Evolutionary conservation across 139 green algal genomes (phyloP).

Genomic region (Coelastrella sp.): DNA sequence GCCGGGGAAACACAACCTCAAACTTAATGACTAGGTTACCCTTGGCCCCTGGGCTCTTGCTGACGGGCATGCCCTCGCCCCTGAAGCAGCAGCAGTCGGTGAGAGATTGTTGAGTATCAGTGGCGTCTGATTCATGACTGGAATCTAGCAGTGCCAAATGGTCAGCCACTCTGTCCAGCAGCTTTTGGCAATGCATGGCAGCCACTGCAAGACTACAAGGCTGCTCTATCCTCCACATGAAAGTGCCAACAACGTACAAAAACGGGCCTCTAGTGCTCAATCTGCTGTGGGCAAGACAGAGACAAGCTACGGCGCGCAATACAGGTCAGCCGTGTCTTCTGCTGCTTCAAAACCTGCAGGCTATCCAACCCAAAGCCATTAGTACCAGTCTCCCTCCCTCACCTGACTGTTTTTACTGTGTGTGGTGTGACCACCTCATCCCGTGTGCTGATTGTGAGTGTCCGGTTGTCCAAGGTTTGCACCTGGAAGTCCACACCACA

Average conservation of each 20-base stretch:
- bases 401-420: conserved; percentile 57
- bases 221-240: background rate
- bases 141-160: too few relatives aligned
- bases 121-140: background rate
- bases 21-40: conserved; percentile 88
- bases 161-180: too few relatives aligned
- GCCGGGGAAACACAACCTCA: conserved; percentile 74
- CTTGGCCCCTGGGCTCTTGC: conserved; percentile 67
- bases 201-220: background rate
- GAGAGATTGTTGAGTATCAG: background rate
- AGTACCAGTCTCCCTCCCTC: background rate
- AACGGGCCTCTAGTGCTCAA: too few relatives aligned
- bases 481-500: conserved; percentile 58
- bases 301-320: too few relatives aligned
- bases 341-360: background rate
- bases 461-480: conserved; percentile 72
- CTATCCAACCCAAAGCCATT: background rate
- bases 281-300: background rate
- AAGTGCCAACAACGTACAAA: background rate
- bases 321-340: too few relatives aligned
- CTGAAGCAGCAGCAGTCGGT: conserved; percentile 41
- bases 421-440: conserved; percentile 59
- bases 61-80: conserved; percentile 90
- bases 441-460: conserved; percentile 60
- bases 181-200: background rate